Conservation (phyloP, 495 filamentous ascomycete species). For the Ascodesmis nigricans region DNA sequence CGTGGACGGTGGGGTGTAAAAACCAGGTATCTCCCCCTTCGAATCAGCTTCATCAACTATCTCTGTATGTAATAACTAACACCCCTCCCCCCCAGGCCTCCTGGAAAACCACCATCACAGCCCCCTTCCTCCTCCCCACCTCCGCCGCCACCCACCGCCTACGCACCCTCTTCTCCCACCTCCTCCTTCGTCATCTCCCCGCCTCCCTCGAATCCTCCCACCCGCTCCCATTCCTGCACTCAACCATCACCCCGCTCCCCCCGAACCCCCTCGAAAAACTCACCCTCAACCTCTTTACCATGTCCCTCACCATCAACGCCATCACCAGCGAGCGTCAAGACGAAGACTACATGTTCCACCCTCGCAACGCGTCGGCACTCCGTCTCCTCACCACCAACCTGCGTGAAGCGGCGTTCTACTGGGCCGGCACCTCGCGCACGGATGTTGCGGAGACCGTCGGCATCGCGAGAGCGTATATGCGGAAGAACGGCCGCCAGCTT, state of each 20-base stretch:
- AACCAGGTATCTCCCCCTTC: constrained; percentile 2
- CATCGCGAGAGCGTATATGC: constrained; percentile 40
- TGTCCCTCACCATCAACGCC: constrained; percentile 60
- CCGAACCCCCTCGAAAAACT: constrained; percentile 68
- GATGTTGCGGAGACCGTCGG: constrained; percentile 42
- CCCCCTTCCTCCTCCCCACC: too few species aligned
- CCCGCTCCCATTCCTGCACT: too few species aligned
- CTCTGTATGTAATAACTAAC: constrained; percentile 47
- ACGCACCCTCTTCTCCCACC: constrained; percentile 42
- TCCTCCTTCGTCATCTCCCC: constrained; percentile 61
- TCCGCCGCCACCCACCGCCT: constrained; percentile 42
- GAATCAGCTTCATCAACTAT: not conserved
- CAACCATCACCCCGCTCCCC: too few species aligned
- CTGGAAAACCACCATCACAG: too few species aligned
- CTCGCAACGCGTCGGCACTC: constrained; percentile 40
- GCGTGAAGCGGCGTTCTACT: constrained; percentile 78
- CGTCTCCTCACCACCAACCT: constrained; percentile 52
- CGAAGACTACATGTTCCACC: constrained; percentile 73
- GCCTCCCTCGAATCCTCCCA: constrained; percentile 54
- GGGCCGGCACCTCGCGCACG: constrained; percentile 41
- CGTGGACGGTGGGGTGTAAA: constrained; percentile 39
- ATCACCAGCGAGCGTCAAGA: constrained; percentile 73
- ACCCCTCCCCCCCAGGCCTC: constrained; percentile 30
- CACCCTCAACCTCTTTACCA: constrained; percentile 63
- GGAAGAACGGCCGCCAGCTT: constrained; percentile 31